Evolutionary conservation across 108 stramenopile species (phyloP).

Genomic region (Nitzschia palea): DNA sequence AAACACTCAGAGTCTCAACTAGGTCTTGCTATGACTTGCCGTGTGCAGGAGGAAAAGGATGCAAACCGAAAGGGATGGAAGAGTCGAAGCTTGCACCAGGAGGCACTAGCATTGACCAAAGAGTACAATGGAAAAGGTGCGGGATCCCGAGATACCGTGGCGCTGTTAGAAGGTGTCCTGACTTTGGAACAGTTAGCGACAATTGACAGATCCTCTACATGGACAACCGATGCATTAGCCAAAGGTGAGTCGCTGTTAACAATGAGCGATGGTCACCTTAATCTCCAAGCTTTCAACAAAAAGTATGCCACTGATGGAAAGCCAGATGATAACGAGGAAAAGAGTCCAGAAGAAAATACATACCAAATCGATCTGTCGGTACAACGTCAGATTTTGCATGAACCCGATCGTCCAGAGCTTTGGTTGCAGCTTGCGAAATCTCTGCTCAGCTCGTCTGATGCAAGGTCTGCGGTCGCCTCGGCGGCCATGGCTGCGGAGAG

Average conservation of each 20-base stretch:
- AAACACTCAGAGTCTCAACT: conserved; percentile 58
- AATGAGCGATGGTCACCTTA: not conserved
- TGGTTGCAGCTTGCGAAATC: conserved; percentile 28
- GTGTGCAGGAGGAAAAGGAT: not conserved
- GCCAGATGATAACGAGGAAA: not conserved
- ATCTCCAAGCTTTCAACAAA: not conserved
- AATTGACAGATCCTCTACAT: not conserved
- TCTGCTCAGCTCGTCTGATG: conserved; percentile 2
- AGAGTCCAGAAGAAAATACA: not conserved
- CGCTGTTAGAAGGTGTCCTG: conserved; percentile 14
- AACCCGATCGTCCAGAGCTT: conserved; percentile 27
- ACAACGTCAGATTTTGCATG: conserved; percentile 22
- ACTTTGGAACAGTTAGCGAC: conserved; percentile 18
- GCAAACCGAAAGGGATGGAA: not conserved
- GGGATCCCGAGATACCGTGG: not conserved
- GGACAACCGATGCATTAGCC: not conserved
- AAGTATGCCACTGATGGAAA: not conserved
- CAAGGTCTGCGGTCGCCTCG: conserved; percentile 9
- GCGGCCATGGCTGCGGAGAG: conserved; percentile 22
- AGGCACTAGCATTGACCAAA: conserved; percentile 18
- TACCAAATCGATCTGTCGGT: not conserved
- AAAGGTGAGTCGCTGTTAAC: conserved; percentile 1
- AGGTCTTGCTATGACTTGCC: conserved; percentile 51
- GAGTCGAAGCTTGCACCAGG: not conserved
- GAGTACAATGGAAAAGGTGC: conserved; percentile 15